Conservation (phyloP, 139 green algal genomes). For the Haematococcus lacustris region DNA sequence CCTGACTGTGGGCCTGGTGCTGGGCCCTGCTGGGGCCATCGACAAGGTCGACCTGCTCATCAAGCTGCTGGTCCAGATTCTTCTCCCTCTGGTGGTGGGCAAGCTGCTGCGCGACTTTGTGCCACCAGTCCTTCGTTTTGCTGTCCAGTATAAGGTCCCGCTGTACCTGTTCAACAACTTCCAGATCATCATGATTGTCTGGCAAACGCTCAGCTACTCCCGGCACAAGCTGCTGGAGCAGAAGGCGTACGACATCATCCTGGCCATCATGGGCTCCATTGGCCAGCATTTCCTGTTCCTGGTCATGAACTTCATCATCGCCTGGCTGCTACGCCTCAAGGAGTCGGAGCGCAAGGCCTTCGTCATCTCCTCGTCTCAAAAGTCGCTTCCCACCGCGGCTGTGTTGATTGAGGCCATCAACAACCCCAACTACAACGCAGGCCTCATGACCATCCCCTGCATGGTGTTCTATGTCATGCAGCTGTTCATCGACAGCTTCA, state of each 20-base stretch:
- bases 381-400: conserved; percentile 42
- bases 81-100: conserved; percentile 54
- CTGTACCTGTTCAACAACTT: conserved; percentile 50
- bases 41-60: conserved; percentile 56
- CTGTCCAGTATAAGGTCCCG: conserved; percentile 34
- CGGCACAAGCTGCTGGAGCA: conserved; percentile 39
- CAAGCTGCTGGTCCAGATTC: conserved; percentile 69
- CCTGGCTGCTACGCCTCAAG: conserved; percentile 26
- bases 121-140: conserved; percentile 9
- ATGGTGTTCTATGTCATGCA: conserved; percentile 67
- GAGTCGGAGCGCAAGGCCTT: conserved; percentile 44
- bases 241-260: conserved; percentile 43
- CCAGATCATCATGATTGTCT: conserved; percentile 49
- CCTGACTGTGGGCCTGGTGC: conserved; percentile 47
- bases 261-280: conserved; percentile 7
- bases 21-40: conserved; percentile 19
- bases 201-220: conserved; percentile 47
- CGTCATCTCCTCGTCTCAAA: conserved; percentile 56
- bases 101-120: conserved; percentile 47
- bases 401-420: conserved; percentile 30
- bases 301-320: conserved; percentile 34
- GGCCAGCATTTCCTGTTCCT: conserved; percentile 50
- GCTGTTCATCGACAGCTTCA: conserved; percentile 61
- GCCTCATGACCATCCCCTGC: conserved; percentile 68
- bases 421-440: conserved; percentile 33